These are phyloP conservation scores for Exophiala lecanii-corni DNA, from an alignment of 2,329 filamentous ascomycete genomes.

Conservation along the genomic window DNA sequence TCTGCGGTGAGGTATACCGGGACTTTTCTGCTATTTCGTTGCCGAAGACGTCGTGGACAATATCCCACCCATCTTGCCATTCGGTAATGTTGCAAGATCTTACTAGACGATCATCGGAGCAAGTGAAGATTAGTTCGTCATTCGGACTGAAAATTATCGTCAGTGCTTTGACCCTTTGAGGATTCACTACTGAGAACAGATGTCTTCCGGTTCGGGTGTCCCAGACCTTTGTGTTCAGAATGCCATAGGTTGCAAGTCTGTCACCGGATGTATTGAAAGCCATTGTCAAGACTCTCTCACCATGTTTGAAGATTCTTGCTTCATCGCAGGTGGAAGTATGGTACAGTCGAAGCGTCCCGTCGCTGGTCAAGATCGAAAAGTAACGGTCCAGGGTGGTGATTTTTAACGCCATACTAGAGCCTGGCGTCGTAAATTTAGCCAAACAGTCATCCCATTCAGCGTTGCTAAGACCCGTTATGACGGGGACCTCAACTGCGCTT, in stretches of 20 bases:
- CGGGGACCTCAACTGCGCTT: conserved; percentile 2
- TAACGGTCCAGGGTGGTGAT: conserved; percentile 16
- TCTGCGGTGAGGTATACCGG: conserved; percentile 11
- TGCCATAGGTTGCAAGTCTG: conserved; percentile 22
- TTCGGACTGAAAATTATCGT: conserved; percentile 19
- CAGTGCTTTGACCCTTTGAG: conserved; percentile 11
- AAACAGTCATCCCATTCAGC: conserved; percentile 11
- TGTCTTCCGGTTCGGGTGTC: conserved; percentile 17
- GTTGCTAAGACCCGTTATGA: conserved; percentile 13
- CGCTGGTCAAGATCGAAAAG: conserved; percentile 22
- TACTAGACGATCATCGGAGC: conserved; percentile 8
- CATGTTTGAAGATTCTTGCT: conserved; percentile 20
- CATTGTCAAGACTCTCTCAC: conserved; percentile 20
- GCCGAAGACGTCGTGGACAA: conserved; percentile 6
- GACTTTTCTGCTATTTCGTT: conserved; percentile 3
- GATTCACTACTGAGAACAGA: conserved; percentile 13
- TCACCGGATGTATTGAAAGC: conserved; percentile 15
- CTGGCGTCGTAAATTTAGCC: conserved; percentile 4
- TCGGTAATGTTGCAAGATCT: conserved; percentile 8
- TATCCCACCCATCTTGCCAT: conserved; percentile 8
- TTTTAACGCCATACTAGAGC: conserved; percentile 4
- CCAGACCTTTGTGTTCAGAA: conserved; percentile 23
- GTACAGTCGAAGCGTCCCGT: conserved; percentile 24
- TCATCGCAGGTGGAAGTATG: conserved; percentile 25
- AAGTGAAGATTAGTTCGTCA: conserved; percentile 15